Evolutionary conservation across 306 rosid species (phyloP).

Genomic region (Cyclanthera cordifolia): DNA sequence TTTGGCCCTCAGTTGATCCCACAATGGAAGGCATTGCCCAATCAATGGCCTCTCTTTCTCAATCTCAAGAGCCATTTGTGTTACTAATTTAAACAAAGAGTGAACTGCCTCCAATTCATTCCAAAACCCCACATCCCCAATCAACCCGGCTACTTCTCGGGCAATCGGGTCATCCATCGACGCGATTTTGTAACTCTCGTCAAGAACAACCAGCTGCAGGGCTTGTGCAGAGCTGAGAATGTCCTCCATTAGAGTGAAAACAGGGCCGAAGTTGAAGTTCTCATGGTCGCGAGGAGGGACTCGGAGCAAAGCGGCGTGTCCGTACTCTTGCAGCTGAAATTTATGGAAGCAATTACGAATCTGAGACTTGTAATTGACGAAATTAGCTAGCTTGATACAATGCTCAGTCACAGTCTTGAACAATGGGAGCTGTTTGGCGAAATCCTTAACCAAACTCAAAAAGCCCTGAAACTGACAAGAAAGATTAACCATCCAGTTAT

Average conservation of each 20-base stretch:
- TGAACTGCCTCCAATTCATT: slow-evolving; percentile 57
- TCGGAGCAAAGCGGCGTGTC: slow-evolving; percentile 47
- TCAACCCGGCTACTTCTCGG: slow-evolving; percentile 50
- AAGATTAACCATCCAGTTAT: slow-evolving; percentile 90
- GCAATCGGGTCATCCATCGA: slow-evolving; percentile 57
- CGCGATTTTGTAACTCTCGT: slow-evolving; percentile 43
- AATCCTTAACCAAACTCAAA: slow-evolving; percentile 55
- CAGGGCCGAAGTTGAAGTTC: slow-evolving; percentile 28
- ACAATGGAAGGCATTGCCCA: slow-evolving; percentile 79
- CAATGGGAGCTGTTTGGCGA: slow-evolving; percentile 54
- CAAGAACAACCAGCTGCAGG: slow-evolving; percentile 39
- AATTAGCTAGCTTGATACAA: slow-evolving; percentile 59
- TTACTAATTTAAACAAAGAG: slow-evolving; percentile 47
- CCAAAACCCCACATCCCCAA: slow-evolving; percentile 60
- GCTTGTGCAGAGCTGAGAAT: slow-evolving; percentile 41
- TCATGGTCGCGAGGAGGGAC: slow-evolving; percentile 31
- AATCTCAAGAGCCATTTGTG: slow-evolving; percentile 64
- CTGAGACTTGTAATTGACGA: slow-evolving; percentile 57
- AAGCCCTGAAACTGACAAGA: slow-evolving; percentile 80
- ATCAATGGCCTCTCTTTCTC: slow-evolving; percentile 69
- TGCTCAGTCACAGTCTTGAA: slow-evolving; percentile 40
- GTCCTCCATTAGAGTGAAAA: slow-evolving; percentile 47
- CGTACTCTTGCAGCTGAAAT: slow-evolving; percentile 63
- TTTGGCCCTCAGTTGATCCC: slow-evolving; percentile 63
- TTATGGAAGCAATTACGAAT: slow-evolving; percentile 53